phyloP scores from a whole-genome alignment of 169 alveolate species.

The Cyclospora cayetanensis region DNA sequence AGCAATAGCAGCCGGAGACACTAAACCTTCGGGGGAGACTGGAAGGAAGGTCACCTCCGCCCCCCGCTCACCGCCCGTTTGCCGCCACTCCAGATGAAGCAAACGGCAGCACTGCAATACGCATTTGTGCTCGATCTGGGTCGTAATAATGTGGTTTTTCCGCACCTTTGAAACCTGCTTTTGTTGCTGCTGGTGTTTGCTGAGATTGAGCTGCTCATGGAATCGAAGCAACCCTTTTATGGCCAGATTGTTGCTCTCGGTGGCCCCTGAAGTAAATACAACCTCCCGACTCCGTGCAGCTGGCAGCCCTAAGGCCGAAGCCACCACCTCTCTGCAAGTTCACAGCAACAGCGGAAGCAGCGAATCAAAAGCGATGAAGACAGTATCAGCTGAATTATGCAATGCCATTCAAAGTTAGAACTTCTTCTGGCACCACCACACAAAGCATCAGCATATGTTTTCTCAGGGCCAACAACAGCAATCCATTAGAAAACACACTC shows the following conservation, averaged over 20 bases:
- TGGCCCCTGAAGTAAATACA: constrained; percentile 99
- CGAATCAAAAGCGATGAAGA: no score
- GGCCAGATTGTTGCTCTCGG: constrained; percentile 98
- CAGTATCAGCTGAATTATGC: no score
- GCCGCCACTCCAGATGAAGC: constrained; percentile 79
- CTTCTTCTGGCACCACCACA: no score
- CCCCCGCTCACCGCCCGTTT: constrained; percentile 8
- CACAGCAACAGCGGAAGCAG: not conserved
- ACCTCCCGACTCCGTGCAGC: constrained; percentile 82
- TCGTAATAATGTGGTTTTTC: constrained; percentile 94
- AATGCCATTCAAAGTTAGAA: no score
- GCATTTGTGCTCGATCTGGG: constrained; percentile 99
- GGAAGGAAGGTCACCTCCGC: constrained; percentile 72
- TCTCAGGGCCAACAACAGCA: no score
- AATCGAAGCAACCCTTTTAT: constrained; percentile 92
- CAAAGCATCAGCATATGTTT: no score
- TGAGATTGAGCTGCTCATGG: constrained; percentile 53
- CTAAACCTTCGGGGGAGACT: constrained; percentile 54
- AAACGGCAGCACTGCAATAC: constrained; percentile 92
- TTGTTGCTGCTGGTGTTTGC: constrained; percentile 33
- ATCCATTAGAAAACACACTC: no score
- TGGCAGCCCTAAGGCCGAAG: constrained; percentile 15
- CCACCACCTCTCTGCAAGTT: constrained; percentile 33
- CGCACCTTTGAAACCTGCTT: constrained; percentile 78
- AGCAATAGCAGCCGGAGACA: constrained; percentile 88